Base-by-base conservation (phyloP, 2,329 filamentous ascomycete species). In the Penicillium frequentans region DNA sequence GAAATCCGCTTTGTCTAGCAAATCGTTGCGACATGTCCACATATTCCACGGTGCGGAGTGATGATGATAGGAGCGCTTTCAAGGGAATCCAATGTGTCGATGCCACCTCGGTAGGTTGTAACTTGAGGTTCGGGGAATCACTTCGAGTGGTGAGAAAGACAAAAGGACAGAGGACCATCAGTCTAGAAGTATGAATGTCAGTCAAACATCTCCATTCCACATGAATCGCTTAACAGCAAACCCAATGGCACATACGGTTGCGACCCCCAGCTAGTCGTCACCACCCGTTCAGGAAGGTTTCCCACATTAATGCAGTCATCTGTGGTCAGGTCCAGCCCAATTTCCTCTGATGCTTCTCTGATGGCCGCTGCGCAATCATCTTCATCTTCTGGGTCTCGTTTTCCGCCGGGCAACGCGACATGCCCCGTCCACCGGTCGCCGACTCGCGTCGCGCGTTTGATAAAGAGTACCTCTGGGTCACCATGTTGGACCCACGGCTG, bases 401-500 rank as follows among this genome's bases (percentile, higher is more conserved):
- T 87, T 2, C 87, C 87, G 23, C 87, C 87, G 0, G 87, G 87
- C 4, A 90, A 73, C 0, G 87, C 87, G 55, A 89, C 83, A 75
- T 90, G 87, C 3, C 84, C 82, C 1, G 85, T 88, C 87, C 87
- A 90, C 56, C 86, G 78, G 70, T 90, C 87, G 8, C 86, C 86
- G 54, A 81, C 78, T 37, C 87, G 78, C 4, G 86, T 81, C 3
- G 87, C 84, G 46, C 87, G 78, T 68, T 90, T 90, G 70, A 90
- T 90, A 70, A 90, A 89, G 3, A 90, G 77, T n/a, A 86, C 77
- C 70, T 90, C 87, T 0, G 87, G 84, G 59, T 87, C 84, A 24
- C 86, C 86, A 69, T 87, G 74, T 61, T 83, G 80, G 7, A 88
- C 85, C 87, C 87, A 90, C 16, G 80, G 70, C 64, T 87, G 85